Percentiles rank a stretch among this genome's conserved stretches.
phyloP scores from a whole-genome alignment of 2,329 filamentous ascomycete species.

The Trichoderma guizhouense region DNA sequence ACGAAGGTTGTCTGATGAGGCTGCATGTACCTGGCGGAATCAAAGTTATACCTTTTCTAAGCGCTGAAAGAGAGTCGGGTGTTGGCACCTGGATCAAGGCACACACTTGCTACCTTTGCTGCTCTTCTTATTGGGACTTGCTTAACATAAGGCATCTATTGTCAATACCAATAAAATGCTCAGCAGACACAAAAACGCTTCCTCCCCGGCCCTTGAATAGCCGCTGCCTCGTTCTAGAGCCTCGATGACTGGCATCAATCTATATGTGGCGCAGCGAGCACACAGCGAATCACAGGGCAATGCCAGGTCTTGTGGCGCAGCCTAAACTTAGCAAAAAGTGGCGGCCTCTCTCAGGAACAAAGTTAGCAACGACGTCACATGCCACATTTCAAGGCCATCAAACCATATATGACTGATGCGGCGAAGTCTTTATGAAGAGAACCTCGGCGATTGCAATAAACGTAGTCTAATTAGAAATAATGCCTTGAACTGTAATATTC shows the following conservation, averaged over 20 bases:
- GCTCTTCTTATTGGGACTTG: not conserved
- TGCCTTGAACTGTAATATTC: not conserved
- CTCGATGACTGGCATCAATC: not conserved
- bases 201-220: not conserved
- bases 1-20: not conserved
- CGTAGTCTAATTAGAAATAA: not conserved
- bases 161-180: not conserved
- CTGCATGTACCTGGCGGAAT: not conserved
- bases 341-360: conserved; percentile 11
- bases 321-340: not conserved
- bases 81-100: not conserved
- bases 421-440: not conserved
- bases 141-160: not conserved
- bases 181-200: too few species aligned
- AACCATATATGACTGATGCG: not conserved
- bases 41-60: not conserved
- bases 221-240: not conserved
- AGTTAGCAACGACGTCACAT: conserved; percentile 11
- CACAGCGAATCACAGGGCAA: not conserved
- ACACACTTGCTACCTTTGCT: not conserved
- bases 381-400: not conserved
- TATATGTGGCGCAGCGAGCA: conserved; percentile 12
- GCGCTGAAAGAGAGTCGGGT: not conserved
- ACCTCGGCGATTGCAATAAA: not conserved
- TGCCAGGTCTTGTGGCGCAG: not conserved